Evolutionary conservation across 306 rosid genomes (phyloP).

Genomic region (Begonia fuchsioides): DNA sequence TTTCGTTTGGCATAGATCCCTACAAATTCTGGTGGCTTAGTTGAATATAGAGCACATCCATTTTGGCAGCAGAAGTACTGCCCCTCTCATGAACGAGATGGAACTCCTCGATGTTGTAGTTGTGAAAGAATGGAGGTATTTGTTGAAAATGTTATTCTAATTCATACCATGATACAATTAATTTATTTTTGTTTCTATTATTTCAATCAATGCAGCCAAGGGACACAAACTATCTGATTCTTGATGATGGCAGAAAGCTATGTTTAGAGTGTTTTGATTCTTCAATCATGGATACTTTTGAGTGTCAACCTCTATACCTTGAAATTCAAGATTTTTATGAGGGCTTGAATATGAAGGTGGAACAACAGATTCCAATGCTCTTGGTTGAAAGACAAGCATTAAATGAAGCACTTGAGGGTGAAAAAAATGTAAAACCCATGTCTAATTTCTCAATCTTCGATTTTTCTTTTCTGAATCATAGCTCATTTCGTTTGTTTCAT

Average conservation of each 20-base stretch:
- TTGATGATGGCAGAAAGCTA: constrained; percentile 88
- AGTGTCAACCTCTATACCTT: constrained; percentile 94
- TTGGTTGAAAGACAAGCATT: constrained; percentile 99
- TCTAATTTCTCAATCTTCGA: background rate
- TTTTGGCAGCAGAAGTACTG: constrained; percentile 90
- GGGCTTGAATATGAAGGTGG: constrained; percentile 89
- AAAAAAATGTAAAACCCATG: constrained; percentile 47
- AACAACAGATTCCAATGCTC: constrained; percentile 97
- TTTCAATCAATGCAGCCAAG: constrained; percentile 53
- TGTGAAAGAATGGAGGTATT: constrained; percentile 98
- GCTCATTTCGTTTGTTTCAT: constrained; percentile 8
- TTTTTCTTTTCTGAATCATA: background rate
- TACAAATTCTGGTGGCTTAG: constrained; percentile 72
- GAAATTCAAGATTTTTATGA: constrained; percentile 94
- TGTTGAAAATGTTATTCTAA: too few relatives aligned
- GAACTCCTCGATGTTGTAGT: constrained; percentile 97
- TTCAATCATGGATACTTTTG: constrained; percentile 87
- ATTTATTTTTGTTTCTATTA: background rate
- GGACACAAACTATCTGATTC: constrained; percentile 65
- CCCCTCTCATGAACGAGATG: constrained; percentile 86
- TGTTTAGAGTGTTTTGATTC: constrained; percentile 97
- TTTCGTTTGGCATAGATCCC: constrained; percentile 57
- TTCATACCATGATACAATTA: background rate
- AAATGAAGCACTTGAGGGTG: constrained; percentile 98
- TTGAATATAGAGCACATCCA: constrained; percentile 95